These are phyloP conservation scores for Puccinia triticina DNA, from an alignment of 1,284 basidiomycete species.

Conservation along the genomic window DNA sequence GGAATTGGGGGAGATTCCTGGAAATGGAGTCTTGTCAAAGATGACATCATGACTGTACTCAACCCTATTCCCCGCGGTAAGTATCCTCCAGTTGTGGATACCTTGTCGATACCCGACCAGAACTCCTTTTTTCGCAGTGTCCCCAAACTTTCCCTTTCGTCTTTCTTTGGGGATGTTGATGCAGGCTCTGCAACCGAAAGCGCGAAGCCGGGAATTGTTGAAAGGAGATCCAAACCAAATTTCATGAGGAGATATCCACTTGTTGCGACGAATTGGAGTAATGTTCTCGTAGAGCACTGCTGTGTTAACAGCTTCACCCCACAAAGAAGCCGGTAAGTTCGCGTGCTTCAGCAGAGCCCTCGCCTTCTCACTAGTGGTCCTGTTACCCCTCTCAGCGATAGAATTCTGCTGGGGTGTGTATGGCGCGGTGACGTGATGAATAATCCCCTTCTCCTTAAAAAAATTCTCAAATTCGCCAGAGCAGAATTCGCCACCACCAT, in stretches of 20 bases:
- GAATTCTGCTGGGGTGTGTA: constrained; percentile 32
- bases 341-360: constrained; percentile 3
- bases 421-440: no score
- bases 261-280: neutral
- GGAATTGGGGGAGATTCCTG: constrained; percentile 14
- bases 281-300: constrained; percentile 21
- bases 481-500: no score
- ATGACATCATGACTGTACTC: no score
- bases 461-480: no score
- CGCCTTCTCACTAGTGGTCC: constrained; percentile 20
- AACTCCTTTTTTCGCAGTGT: constrained; percentile 13
- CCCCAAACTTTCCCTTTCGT: constrained; percentile 16
- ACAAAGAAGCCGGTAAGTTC: neutral
- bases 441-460: no score
- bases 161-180: constrained; percentile 20
- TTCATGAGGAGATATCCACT: neutral
- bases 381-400: constrained; percentile 22
- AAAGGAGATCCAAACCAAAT: neutral
- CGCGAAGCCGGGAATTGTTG: neutral
- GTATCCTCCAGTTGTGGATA: no score
- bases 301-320: constrained; percentile 25
- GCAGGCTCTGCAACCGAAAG: no score
- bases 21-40: neutral
- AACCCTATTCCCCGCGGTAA: no score
- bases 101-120: constrained; percentile 13